A percentile compares a stretch with the other conserved stretches of the same genome.
phyloP scores from a whole-genome alignment of 805 yeast species.

The Jamesozyma piceae region DNA sequence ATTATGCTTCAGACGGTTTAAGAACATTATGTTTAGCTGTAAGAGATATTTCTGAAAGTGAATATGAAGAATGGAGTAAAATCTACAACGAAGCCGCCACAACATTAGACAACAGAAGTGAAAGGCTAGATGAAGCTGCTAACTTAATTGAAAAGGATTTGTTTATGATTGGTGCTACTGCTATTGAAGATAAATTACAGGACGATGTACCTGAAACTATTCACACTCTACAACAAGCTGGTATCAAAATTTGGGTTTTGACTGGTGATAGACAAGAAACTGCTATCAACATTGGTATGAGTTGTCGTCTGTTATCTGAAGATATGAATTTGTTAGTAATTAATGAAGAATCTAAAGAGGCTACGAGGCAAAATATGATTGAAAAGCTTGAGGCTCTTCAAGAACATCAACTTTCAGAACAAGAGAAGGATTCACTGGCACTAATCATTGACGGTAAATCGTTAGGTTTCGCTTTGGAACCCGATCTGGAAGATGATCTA shows the following conservation, averaged over 20 bases:
- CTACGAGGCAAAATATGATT: constrained; percentile 59
- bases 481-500: constrained; percentile 66
- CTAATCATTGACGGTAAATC: constrained; percentile 92
- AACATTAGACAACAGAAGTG: constrained; percentile 63
- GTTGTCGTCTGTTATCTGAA: constrained; percentile 86
- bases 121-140: constrained; percentile 78
- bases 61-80: constrained; percentile 61
- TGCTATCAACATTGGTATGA: constrained; percentile 97
- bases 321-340: constrained; percentile 90
- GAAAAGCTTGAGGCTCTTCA: constrained; percentile 68
- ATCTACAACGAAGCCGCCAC: constrained; percentile 74
- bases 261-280: constrained; percentile 99
- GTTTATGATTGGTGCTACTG: constrained; percentile 88
- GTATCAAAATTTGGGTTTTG: constrained; percentile 93
- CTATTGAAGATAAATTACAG: constrained; percentile 94
- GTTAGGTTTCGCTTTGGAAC: constrained; percentile 73
- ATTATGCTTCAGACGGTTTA: constrained; percentile 92
- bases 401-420: constrained; percentile 54
- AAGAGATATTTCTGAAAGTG: constrained; percentile 68
- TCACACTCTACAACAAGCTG: constrained; percentile 89
- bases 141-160: constrained; percentile 76
- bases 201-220: constrained; percentile 98
- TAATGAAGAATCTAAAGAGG: constrained; percentile 76
- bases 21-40: constrained; percentile 90
- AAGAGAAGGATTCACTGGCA: constrained; percentile 73